These are phyloP conservation scores for Malus hybrid DNA, from an alignment of 331 rosid genomes.

Conservation along the genomic window DNA sequence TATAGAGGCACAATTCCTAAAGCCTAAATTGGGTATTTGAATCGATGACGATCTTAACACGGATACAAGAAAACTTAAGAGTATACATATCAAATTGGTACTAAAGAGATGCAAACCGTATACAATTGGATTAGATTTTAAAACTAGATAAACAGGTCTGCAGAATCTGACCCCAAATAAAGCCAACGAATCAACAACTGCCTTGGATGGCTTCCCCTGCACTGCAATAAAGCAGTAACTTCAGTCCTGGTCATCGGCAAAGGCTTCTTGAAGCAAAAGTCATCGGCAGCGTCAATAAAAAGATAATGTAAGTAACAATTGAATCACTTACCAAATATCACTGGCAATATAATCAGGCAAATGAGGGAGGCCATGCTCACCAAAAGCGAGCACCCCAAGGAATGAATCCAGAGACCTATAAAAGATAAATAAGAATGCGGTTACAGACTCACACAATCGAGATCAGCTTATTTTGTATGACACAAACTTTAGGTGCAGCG, in stretches of 20 bases:
- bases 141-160: slow-evolving; percentile 19
- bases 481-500: neutral
- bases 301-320: neutral
- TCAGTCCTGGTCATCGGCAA: slow-evolving; percentile 8
- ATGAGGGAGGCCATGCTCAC: slow-evolving; percentile 97
- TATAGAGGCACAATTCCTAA: neutral
- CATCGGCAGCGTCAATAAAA: slow-evolving; percentile 1
- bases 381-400: slow-evolving; percentile 90
- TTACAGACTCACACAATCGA: neutral
- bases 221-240: slow-evolving; percentile 53
- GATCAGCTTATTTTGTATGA: neutral
- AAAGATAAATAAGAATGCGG: neutral
- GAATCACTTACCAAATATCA: slow-evolving; percentile 65
- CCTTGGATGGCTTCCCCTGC: slow-evolving; percentile 89
- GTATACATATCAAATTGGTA: neutral
- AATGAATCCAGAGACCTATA: slow-evolving; percentile 80
- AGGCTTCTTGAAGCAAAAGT: slow-evolving; percentile 4
- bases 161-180: slow-evolving; percentile 89
- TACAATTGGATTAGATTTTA: neutral
- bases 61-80: neutral
- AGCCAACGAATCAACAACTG: slow-evolving; percentile 89
- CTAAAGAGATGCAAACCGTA: neutral
- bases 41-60: too few species aligned
- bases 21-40: too few species aligned
- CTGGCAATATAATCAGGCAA: slow-evolving; percentile 78